phyloP scores from a whole-genome alignment of 1,139 yeast species.

The Pichia sp. region DNA sequence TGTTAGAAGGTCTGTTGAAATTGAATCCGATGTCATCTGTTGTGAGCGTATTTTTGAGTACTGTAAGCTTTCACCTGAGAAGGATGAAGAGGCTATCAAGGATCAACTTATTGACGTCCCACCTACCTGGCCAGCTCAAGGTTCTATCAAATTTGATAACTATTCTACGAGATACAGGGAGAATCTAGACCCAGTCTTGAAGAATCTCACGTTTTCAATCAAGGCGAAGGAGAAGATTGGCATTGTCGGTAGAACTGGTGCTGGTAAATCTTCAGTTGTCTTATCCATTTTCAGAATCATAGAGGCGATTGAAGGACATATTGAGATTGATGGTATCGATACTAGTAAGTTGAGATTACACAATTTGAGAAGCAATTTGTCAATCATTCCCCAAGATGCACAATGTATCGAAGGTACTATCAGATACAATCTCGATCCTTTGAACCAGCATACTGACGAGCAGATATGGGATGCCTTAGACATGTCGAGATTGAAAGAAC shows the following conservation, averaged over 20 bases:
- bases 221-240: conserved; percentile 65
- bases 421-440: conserved; percentile 56
- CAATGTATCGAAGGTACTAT: conserved; percentile 59
- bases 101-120: conserved; percentile 30
- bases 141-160: conserved; percentile 47
- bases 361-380: conserved; percentile 46
- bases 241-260: conserved; percentile 82
- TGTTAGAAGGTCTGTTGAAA: conserved; percentile 62
- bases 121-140: conserved; percentile 53
- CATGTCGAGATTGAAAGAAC: conserved; percentile 46
- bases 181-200: conserved; percentile 52
- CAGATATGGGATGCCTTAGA: conserved; percentile 49
- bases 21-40: conserved; percentile 69
- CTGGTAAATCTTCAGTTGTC: conserved; percentile 72
- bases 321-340: conserved; percentile 43
- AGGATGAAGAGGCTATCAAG: conserved; percentile 27
- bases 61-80: conserved; percentile 56
- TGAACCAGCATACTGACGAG: conserved; percentile 41
- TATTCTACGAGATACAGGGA: conserved; percentile 61
- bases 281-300: conserved; percentile 67
- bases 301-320: conserved; percentile 53
- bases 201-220: conserved; percentile 43
- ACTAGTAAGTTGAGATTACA: conserved; percentile 40
- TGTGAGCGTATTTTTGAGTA: conserved; percentile 74
- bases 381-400: conserved; percentile 67